phyloP scores from a whole-genome alignment of 768 basidiomycete genomes.

The Cystobasidium tubakii region DNA sequence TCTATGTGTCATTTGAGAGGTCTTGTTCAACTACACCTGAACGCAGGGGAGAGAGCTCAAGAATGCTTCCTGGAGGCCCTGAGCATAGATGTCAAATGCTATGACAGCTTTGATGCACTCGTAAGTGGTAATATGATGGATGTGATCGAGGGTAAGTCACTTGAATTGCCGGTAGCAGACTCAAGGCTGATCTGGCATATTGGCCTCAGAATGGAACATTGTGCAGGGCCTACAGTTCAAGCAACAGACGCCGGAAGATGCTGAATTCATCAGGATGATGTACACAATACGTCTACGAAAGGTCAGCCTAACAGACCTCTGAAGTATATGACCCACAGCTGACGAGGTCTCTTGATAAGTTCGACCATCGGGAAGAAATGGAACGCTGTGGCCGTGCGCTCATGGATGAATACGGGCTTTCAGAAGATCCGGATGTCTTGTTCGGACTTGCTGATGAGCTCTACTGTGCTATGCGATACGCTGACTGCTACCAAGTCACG shows the following conservation, averaged over 20 bases:
- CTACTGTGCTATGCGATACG: conserved; percentile 82
- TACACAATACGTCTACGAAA: conserved; percentile 88
- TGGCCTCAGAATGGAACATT: conserved; percentile 81
- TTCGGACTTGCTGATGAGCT: conserved; percentile 84
- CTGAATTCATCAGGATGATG: conserved; percentile 83
- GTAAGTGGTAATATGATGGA: conserved; percentile 93
- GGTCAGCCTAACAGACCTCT: conserved; percentile 47
- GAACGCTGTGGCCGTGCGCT: conserved; percentile 70
- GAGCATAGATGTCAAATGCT: conserved; percentile 90
- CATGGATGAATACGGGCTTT: conserved; percentile 72
- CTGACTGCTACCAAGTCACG: conserved; percentile 86
- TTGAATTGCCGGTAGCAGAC: background rate
- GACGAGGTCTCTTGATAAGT: too few species aligned
- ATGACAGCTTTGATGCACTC: conserved; percentile 86
- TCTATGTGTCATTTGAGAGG: conserved; percentile 95
- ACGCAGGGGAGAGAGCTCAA: conserved; percentile 83
- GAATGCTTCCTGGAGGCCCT: conserved; percentile 93
- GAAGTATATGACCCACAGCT: too few species aligned
- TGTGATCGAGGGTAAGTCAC: conserved; percentile 71
- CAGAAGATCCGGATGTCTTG: conserved; percentile 86
- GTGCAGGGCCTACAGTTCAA: conserved; percentile 74
- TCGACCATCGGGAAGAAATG: conserved; percentile 76
- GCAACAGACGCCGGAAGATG: conserved; percentile 78
- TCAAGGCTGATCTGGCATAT: background rate
- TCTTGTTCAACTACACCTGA: conserved; percentile 85